phyloP scores from a whole-genome alignment of 805 yeast genomes.

The Metschnikowia continentalis region DNA sequence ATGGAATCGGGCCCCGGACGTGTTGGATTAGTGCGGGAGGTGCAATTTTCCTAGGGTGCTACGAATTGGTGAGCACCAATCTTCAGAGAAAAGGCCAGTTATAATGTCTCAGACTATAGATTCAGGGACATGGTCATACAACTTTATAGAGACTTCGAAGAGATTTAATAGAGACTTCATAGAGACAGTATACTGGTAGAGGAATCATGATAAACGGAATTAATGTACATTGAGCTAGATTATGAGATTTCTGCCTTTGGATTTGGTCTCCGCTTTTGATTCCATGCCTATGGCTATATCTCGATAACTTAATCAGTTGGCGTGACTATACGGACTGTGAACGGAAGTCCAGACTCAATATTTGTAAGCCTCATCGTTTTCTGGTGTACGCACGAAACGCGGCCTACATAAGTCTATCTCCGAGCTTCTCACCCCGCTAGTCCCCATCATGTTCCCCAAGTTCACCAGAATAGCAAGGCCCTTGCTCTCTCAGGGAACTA shows the following conservation, averaged over 20 bases:
- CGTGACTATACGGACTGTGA: neutral
- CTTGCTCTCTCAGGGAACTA: neutral
- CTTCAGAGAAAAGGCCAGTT: neutral
- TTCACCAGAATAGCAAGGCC: conserved; percentile 2
- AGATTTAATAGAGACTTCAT: too few species aligned
- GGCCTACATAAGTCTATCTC: neutral
- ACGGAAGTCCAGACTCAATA: neutral
- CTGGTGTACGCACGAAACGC: conserved; percentile 1
- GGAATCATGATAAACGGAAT: too few species aligned
- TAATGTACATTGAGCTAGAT: too few species aligned
- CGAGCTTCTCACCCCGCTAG: neutral
- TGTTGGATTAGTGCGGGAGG: conserved; percentile 99
- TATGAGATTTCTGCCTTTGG: too few species aligned
- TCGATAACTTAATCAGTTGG: neutral
- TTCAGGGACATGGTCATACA: too few species aligned
- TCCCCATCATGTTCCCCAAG: conserved; percentile 1
- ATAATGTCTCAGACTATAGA: too few species aligned
- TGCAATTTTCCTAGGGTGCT: conserved; percentile 92
- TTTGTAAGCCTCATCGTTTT: neutral
- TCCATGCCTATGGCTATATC: too few species aligned
- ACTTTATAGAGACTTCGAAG: too few species aligned
- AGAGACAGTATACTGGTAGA: too few species aligned
- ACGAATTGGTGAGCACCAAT: conserved; percentile 62
- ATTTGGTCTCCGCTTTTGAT: too few species aligned
- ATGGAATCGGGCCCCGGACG: conserved; percentile 93